Evolutionary conservation across 257 asterid species (phyloP), one percentile per base, ranked within the genome.

Genomic region (Salvia splendens): DNA sequence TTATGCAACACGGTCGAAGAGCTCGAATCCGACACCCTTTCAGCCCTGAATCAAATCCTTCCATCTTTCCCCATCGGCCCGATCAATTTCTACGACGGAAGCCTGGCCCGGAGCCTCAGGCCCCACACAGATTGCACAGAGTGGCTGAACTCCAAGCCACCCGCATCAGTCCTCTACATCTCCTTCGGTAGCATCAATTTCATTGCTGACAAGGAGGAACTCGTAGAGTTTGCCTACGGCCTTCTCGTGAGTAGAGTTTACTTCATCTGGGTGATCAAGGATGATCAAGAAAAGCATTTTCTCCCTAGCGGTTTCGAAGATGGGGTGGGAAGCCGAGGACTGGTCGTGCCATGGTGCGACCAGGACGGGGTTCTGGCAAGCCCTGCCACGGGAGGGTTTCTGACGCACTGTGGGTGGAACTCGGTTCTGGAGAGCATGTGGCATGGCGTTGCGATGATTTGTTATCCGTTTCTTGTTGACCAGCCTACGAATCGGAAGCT

Each of bases 271-370:
- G 74, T 69, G 35, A 40, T 40, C 8, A 6, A 7, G 8, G 3
- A 6, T 5, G 45, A 7, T 40, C 8, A 7, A 40, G 8, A 8
- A 6, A 8, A 7, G 6, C 2, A 7, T 0, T 8, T 40, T 40
- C 8, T 40, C 0, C 45, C 45, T 40, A 6, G 8, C 2, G 45
- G 2, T 4, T 12, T 46, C 3, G 65, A 85, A 16, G 73, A 75
- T n/a, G 87, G 78, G 17, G 4, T 75, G 11, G 63, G 35, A 46
- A 63, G 71, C 8, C 65, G 51, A 8, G 84, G 84, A 0, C 3
- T 84, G 69, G 65, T 84, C 1, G 77, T 84, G 56, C 75, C 82
- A 0, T 82, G 87, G 87, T 84, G 87, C 43, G 3, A 64, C 15
- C 87, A 84, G 50, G 65, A 61, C 14, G 65, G 15, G 12, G 87